A percentile compares a stretch with the other conserved stretches of the same genome.
Conservation (phyloP, 805 yeast species). For the Pichia ethanolica region DNA sequence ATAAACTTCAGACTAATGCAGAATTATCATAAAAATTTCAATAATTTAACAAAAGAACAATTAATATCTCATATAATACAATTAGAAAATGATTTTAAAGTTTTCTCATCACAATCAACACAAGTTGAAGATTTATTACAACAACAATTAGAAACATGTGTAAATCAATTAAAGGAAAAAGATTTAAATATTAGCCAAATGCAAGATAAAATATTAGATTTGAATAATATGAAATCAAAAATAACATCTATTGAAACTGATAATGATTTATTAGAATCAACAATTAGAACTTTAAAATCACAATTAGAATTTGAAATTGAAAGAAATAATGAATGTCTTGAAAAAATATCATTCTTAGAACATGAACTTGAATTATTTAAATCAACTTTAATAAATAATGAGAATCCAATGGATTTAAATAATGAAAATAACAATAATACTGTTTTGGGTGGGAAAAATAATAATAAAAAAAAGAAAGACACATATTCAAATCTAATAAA, state of each 20-base stretch:
- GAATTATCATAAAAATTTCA: neutral
- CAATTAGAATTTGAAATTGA: slow-evolving; percentile 9
- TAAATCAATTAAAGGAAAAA: slow-evolving; percentile 9
- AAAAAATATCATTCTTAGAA: slow-evolving; percentile 20
- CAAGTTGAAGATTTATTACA: slow-evolving; percentile 7
- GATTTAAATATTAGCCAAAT: neutral
- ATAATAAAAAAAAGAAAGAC: too few relatives aligned
- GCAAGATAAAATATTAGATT: neutral
- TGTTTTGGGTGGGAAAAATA: too few relatives aligned
- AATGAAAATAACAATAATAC: neutral
- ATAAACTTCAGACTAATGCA: neutral
- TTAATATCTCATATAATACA: slow-evolving; percentile 1
- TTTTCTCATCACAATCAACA: slow-evolving; percentile 1
- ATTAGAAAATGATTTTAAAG: neutral
- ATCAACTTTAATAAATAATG: neutral
- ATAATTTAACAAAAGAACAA: slow-evolving; percentile 1
- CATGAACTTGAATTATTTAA: slow-evolving; percentile 11
- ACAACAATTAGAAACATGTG: slow-evolving; percentile 4
- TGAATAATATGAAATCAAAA: neutral
- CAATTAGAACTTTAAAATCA: slow-evolving; percentile 13
- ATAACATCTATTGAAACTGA: slow-evolving; percentile 18
- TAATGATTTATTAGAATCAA: slow-evolving; percentile 21
- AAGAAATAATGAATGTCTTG: slow-evolving; percentile 16
- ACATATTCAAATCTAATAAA: too few relatives aligned
- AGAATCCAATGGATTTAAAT: neutral